Percentiles rank a stretch among this genome's conserved stretches.
Conservation (phyloP, 768 basidiomycete genomes). For the Cyathus striatus region DNA sequence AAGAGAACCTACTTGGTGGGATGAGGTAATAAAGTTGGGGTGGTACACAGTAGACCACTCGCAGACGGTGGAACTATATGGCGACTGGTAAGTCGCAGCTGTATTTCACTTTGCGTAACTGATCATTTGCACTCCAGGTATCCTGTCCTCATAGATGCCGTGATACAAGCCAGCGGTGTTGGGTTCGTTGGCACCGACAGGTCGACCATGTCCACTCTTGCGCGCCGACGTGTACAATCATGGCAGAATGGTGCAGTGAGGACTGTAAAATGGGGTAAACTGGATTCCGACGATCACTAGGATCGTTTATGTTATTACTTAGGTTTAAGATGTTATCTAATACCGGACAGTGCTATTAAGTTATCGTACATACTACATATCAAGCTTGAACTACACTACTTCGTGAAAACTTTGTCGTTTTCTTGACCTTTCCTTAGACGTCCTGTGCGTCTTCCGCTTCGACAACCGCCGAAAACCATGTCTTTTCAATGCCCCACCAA, state of each 20-base stretch:
- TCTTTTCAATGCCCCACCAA: constrained; percentile 3
- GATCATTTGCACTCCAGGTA: constrained; percentile 39
- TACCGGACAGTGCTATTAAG: not conserved
- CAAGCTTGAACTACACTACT: not conserved
- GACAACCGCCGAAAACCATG: constrained; percentile 6
- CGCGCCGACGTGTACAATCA: constrained; percentile 58
- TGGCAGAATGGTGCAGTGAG: constrained; percentile 56
- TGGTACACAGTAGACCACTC: constrained; percentile 52
- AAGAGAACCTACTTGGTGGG: constrained; percentile 51
- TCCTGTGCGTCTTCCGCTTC: not conserved
- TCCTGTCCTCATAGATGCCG: constrained; percentile 68
- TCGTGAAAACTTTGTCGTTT: not conserved
- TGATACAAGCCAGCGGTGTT: constrained; percentile 58
- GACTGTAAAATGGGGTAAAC: constrained; percentile 54
- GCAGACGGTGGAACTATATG: constrained; percentile 38
- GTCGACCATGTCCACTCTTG: constrained; percentile 69
- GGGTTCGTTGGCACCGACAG: constrained; percentile 71
- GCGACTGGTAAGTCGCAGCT: constrained; percentile 36
- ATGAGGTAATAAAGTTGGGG: constrained; percentile 39
- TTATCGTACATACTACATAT: not conserved
- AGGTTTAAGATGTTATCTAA: not conserved
- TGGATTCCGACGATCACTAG: constrained; percentile 50
- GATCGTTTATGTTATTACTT: constrained; percentile 1
- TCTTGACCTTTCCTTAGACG: not conserved
- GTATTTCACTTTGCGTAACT: not conserved